Percentiles rank a stretch among this genome's conserved stretches.
phyloP scores from a whole-genome alignment of 148 eudicot genomes.

The Nepenthes mirabilis region DNA sequence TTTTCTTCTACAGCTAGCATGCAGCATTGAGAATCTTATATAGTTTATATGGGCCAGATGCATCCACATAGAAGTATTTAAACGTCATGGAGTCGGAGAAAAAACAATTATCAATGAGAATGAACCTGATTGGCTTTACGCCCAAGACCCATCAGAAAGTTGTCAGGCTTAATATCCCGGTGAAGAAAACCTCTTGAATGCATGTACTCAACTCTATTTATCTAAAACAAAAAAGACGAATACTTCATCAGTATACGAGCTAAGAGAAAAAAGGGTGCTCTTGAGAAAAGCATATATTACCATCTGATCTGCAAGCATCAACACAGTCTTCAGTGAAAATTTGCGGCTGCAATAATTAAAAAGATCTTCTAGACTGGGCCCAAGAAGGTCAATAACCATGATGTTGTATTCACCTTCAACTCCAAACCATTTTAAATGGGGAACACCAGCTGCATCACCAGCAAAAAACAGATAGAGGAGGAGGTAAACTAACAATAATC shows the following conservation, averaged over 20 bases:
- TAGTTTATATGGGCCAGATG: neutral
- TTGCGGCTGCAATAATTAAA: constrained; percentile 75
- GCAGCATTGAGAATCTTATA: too few species aligned
- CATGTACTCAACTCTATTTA: constrained; percentile 75
- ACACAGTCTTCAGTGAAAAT: constrained; percentile 59
- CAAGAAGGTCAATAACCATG: constrained; percentile 92
- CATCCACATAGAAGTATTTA: neutral
- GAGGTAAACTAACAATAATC: neutral
- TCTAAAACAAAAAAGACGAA: constrained; percentile 21
- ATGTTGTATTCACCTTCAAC: constrained; percentile 69
- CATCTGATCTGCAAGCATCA: constrained; percentile 90
- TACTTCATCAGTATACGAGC: neutral
- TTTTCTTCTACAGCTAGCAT: too few species aligned
- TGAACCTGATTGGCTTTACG: constrained; percentile 81
- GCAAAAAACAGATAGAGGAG: neutral
- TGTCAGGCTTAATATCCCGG: constrained; percentile 91
- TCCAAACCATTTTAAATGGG: constrained; percentile 78
- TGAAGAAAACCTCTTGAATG: constrained; percentile 87
- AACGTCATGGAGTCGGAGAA: neutral
- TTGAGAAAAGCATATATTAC: constrained; percentile 25
- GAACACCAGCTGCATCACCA: constrained; percentile 55
- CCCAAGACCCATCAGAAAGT: constrained; percentile 83
- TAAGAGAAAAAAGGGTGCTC: neutral
- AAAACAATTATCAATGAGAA: neutral
- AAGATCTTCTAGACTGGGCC: constrained; percentile 80